Percentiles rank a stretch among this genome's conserved stretches.
phyloP scores from a whole-genome alignment of 805 yeast genomes.

The Candida tallmaniae region DNA sequence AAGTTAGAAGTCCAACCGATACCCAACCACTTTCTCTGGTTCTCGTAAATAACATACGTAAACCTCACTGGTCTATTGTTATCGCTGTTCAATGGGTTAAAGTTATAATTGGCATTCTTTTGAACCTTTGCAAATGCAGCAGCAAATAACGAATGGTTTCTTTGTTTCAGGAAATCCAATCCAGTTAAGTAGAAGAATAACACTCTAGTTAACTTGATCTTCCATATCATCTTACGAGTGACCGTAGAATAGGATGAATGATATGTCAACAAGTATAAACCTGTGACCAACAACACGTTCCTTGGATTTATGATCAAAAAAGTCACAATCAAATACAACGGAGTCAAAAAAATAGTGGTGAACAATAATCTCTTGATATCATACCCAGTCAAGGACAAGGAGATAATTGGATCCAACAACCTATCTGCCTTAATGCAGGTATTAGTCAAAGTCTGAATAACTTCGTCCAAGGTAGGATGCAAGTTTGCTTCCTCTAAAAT shows the following conservation, averaged over 20 bases:
- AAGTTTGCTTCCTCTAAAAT: slow-evolving; percentile 55
- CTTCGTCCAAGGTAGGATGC: slow-evolving; percentile 83
- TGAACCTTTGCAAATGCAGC: slow-evolving; percentile 53
- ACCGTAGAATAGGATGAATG: slow-evolving; percentile 85
- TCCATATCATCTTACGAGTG: slow-evolving; percentile 82
- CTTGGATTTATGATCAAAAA: slow-evolving; percentile 70
- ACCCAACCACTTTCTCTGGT: slow-evolving; percentile 96
- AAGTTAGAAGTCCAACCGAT: slow-evolving; percentile 96
- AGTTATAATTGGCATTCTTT: slow-evolving; percentile 24
- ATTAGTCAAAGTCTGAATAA: slow-evolving; percentile 69
- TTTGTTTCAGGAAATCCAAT: slow-evolving; percentile 57
- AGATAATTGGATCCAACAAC: slow-evolving; percentile 73
- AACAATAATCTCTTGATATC: slow-evolving; percentile 77
- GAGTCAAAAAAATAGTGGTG: slow-evolving; percentile 83
- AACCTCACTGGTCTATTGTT: slow-evolving; percentile 58
- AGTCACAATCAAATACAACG: slow-evolving; percentile 70
- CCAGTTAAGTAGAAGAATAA: slow-evolving; percentile 83
- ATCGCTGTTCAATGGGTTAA: slow-evolving; percentile 15
- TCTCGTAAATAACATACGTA: slow-evolving; percentile 89
- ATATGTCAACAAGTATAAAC: slow-evolving; percentile 65
- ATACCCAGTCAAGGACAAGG: slow-evolving; percentile 65
- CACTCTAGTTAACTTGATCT: slow-evolving; percentile 64
- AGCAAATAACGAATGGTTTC: slow-evolving; percentile 46
- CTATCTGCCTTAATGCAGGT: slow-evolving; percentile 74
- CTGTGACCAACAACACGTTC: slow-evolving; percentile 52